Base-by-base conservation (phyloP, 2,329 filamentous ascomycete genomes). In the Neophaeococcomyces aloes region DNA sequence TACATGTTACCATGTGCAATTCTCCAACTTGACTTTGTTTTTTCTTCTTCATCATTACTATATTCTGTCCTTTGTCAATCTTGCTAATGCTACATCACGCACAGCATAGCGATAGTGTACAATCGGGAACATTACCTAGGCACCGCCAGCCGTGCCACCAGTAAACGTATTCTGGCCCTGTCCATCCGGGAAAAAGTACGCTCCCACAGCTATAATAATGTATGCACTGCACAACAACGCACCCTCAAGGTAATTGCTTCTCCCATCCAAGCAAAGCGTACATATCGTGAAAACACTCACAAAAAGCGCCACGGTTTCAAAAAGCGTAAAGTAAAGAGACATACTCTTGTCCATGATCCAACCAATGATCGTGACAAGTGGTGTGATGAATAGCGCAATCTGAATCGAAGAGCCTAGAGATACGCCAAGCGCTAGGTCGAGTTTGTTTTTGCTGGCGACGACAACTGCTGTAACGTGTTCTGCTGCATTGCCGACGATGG, bases 271-370 rank as follows among this genome's bases (percentile, higher is more conserved):
- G 38, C 80, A 79, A 8, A 80, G 66, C 53, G 79, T 79, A 56
- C 79, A 79, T 35, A 79, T 67, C 48, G 70, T 52, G 25, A 70
- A 59, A 13, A 69, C 65, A 14, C 65, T 62, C 19, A 79, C 71
- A 47, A 81, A 79, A 1, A 80, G 61, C 0, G 75, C 63, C 4
- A 70, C 82, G 6, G 94, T 80, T 65, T 94, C 85, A 68, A 95
- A 95, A 1, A 79, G 78, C 58, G 93, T 86, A 60, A 94, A 91
- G 60, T 81, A 81, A 4, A 94, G 73, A 18, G 79, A 84, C 85
- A 83, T 79, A 29, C 69, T 64, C 38, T 74, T 66, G n/a, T 74
- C 72, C 47, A 74, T 66, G 46, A 71, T 71, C 77, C 77, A 81
- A 37, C 74, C 76, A 38, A 81, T 66, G 36, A 80, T 66, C n/a